Conservation (phyloP, 2,329 filamentous ascomycete species). For the Claviceps citrina region DNA sequence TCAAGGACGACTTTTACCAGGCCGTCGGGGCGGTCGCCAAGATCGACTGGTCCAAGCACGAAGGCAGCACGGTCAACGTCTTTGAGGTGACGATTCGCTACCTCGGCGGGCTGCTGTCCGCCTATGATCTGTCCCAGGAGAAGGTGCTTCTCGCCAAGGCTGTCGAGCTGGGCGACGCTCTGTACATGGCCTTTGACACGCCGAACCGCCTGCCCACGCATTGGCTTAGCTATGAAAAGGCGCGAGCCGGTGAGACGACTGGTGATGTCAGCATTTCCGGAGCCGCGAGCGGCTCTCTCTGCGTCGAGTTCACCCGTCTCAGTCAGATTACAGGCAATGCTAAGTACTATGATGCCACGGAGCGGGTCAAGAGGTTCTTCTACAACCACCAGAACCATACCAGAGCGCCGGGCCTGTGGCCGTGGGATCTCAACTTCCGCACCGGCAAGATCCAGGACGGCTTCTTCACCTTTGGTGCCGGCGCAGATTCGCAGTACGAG, state of each 20-base stretch:
- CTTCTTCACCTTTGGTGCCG: constrained; percentile 29
- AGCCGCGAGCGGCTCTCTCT: constrained; percentile 46
- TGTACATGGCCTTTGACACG: constrained; percentile 39
- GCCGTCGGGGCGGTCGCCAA: constrained; percentile 32
- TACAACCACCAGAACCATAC: constrained; percentile 50
- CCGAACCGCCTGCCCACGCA: constrained; percentile 36
- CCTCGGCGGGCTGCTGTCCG: constrained; percentile 35
- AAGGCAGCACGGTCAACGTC: constrained; percentile 31
- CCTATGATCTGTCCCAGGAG: constrained; percentile 36
- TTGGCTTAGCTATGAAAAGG: constrained; percentile 28
- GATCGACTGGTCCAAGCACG: constrained; percentile 40
- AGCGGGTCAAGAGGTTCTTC: constrained; percentile 56
- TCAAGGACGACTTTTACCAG: constrained; percentile 38
- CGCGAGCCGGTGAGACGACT: constrained; percentile 22
- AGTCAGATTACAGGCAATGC: constrained; percentile 56
- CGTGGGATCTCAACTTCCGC: constrained; percentile 45
- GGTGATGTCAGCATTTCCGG: constrained; percentile 24
- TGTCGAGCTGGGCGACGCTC: constrained; percentile 36
- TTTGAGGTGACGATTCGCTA: constrained; percentile 49
- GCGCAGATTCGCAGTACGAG: constrained; percentile 39
- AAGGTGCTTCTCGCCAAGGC: constrained; percentile 33
- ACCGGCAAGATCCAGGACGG: constrained; percentile 28
- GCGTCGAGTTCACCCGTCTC: constrained; percentile 59
- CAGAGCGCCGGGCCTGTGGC: constrained; percentile 58
- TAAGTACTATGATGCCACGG: constrained; percentile 63